Evolutionary conservation across 2,329 filamentous ascomycete species (phyloP).

Genomic region (Colletotrichum salicis): DNA sequence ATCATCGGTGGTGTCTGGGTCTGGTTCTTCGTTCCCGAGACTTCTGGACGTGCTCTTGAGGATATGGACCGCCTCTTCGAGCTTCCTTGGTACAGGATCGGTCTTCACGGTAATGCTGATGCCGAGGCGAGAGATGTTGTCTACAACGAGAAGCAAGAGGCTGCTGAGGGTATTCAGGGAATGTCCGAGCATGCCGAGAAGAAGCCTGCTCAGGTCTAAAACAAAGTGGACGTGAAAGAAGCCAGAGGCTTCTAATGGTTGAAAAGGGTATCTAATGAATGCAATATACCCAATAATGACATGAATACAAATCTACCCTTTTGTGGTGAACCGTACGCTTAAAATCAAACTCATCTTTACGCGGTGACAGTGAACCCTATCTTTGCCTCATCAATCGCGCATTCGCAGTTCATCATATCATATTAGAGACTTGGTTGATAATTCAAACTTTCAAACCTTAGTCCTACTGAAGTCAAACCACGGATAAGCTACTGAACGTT

Average conservation of each 20-base stretch:
- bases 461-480: neutral
- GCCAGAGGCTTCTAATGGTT: neutral
- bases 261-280: constrained; percentile 31
- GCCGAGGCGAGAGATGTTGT: constrained; percentile 58
- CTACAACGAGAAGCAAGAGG: constrained; percentile 56
- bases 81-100: constrained; percentile 80
- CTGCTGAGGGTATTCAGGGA: constrained; percentile 45
- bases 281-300: constrained; percentile 32
- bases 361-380: neutral
- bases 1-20: constrained; percentile 76
- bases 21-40: constrained; percentile 79
- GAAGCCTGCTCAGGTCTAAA: constrained; percentile 28
- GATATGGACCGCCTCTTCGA: constrained; percentile 78
- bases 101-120: constrained; percentile 64
- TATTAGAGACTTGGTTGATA: neutral
- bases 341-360: neutral
- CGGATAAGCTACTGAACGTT: neutral
- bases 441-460: neutral
- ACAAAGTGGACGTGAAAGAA: neutral
- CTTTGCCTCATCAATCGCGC: neutral
- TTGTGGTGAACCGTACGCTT: neutral
- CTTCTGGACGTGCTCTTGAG: constrained; percentile 72
- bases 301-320: neutral
- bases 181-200: constrained; percentile 50
- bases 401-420: neutral